These are phyloP conservation scores for Clausena lansium DNA, from an alignment of 345 rosid species.

Conservation along the genomic window DNA sequence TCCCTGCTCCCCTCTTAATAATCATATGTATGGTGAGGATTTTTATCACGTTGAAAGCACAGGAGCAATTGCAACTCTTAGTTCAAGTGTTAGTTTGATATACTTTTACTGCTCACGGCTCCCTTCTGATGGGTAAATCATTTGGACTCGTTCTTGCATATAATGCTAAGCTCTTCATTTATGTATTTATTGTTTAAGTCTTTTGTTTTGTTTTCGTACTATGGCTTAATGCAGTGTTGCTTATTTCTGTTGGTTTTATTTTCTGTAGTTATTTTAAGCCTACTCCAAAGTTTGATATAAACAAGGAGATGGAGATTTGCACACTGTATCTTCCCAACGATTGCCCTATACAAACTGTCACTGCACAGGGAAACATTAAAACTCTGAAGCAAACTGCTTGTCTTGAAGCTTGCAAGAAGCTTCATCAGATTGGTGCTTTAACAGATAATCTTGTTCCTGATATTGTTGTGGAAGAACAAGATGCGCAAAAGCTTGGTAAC, in stretches of 20 bases:
- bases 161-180: conserved; percentile 4
- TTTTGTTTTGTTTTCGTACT: not conserved
- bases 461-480: conserved; percentile 53
- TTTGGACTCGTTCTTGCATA: conserved; percentile 1
- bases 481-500: conserved; percentile 39
- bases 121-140: conserved; percentile 81
- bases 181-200: not conserved
- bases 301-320: conserved; percentile 43
- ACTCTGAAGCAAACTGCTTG: conserved; percentile 64
- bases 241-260: not conserved
- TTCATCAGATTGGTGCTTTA: conserved; percentile 66
- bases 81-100: conserved; percentile 67
- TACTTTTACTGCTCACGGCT: conserved; percentile 83
- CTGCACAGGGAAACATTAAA: conserved; percentile 36
- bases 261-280: conserved; percentile 75
- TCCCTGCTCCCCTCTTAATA: conserved; percentile 54
- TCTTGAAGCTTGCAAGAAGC: conserved; percentile 80
- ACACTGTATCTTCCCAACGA: conserved; percentile 66
- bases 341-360: conserved; percentile 50
- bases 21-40: conserved; percentile 32
- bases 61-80: conserved; percentile 51
- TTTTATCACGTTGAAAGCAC: conserved; percentile 56
- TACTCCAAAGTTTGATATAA: conserved; percentile 50
- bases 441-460: conserved; percentile 84
- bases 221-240: not conserved